Conservation (phyloP, 169 alveolate genomes). For the Eimeria falciformis region DNA sequence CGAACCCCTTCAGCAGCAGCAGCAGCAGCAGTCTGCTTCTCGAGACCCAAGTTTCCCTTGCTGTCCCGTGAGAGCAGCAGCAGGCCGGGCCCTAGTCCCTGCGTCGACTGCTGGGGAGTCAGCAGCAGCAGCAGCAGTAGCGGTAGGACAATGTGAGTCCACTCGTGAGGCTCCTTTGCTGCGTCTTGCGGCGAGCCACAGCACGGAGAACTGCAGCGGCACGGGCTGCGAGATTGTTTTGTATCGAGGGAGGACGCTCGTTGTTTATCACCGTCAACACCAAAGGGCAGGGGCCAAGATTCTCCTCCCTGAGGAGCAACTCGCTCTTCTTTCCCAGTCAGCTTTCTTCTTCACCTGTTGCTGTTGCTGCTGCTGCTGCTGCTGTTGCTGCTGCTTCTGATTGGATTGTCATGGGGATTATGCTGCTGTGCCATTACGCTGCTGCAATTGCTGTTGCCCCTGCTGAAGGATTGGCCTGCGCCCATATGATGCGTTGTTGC, state of each 20-base stretch:
- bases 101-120: not conserved
- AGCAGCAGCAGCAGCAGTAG: not conserved
- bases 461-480: not conserved
- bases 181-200: not conserved
- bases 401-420: conserved; percentile 23
- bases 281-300: not conserved
- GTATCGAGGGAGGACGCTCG: not conserved
- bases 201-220: conserved; percentile 1
- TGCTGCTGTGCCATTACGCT: not conserved
- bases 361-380: conserved; percentile 8
- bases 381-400: conserved; percentile 3
- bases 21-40: conserved; percentile 2
- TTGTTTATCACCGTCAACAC: not conserved
- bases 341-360: not conserved
- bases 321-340: not conserved
- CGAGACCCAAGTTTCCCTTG: not conserved
- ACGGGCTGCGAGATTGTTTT: not conserved
- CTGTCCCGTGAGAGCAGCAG: not conserved
- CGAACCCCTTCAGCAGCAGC: conserved; percentile 29
- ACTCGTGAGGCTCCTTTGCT: not conserved
- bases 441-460: conserved; percentile 19
- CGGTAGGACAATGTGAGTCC: not conserved
- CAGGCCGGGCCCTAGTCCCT: not conserved
- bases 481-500: conserved; percentile 24
- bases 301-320: not conserved